These are phyloP conservation scores for Plenodomus tracheiphilus DNA, from an alignment of 2,329 filamentous ascomycete genomes.

Conservation along the genomic window DNA sequence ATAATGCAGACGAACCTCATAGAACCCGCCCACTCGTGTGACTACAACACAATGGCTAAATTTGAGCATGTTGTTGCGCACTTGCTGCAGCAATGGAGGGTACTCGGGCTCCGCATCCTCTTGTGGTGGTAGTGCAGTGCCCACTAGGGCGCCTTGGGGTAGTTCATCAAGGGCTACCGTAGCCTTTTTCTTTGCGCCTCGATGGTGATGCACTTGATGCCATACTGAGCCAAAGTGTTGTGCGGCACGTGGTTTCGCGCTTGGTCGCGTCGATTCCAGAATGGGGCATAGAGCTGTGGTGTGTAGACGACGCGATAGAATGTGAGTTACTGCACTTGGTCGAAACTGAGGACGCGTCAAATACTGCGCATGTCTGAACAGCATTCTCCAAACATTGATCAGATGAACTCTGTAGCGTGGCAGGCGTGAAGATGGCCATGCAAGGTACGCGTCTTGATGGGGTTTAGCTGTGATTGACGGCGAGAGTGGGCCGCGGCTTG, in stretches of 20 bases:
- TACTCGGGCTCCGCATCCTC: conserved; percentile 63
- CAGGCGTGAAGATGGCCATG: conserved; percentile 4
- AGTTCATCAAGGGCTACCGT: conserved; percentile 48
- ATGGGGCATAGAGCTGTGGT: conserved; percentile 4
- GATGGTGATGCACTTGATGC: conserved; percentile 21
- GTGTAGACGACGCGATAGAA: background rate
- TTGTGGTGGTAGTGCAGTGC: conserved; percentile 45
- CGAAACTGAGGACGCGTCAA: conserved; percentile 5
- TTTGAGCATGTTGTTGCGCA: conserved; percentile 83
- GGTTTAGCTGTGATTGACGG: conserved; percentile 18
- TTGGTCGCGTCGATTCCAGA: conserved; percentile 26
- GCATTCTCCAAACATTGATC: conserved; percentile 15
- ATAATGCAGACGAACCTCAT: conserved; percentile 62
- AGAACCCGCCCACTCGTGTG: conserved; percentile 93
- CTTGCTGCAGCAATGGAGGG: conserved; percentile 87
- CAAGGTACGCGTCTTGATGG: conserved; percentile 24
- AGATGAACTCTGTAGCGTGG: background rate
- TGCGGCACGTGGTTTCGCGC: conserved; percentile 34
- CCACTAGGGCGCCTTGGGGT: conserved; percentile 59
- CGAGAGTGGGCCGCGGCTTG: conserved; percentile 1
- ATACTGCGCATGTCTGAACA: conserved; percentile 11
- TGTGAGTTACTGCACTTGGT: background rate
- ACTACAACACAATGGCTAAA: conserved; percentile 90
- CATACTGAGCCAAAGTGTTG: conserved; percentile 13
- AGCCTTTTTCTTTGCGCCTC: conserved; percentile 48